Base-by-base conservation (phyloP, 331 rosid genomes). In the Telfairia occidentalis region DNA sequence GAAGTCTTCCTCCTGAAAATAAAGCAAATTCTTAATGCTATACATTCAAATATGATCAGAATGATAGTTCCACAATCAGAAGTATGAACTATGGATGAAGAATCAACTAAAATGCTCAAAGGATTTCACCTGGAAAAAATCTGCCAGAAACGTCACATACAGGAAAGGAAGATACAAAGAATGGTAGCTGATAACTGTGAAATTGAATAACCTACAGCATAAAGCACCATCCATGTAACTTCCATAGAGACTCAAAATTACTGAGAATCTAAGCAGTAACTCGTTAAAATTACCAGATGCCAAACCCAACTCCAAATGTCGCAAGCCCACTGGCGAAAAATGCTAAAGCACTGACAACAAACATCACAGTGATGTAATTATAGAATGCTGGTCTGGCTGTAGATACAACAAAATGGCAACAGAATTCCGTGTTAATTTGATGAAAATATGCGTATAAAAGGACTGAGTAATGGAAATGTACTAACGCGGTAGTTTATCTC, bases 401-500 rank as follows among this genome's bases (percentile, higher is more conserved):
- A 82, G 67, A 79, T 9, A 78, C 70, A 71, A 46, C 72, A 80
- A 79, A 46, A 78, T 30, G 45, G 58, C n/a, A 74, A 55, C 26
- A 34, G 63, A 52, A 19, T 28, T 55, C 34, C 9, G 49, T 24
- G 67, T 78, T 18, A 75, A 79, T 81, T 52, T 64, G 54, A 18
- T 28, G 46, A 54, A 66, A 15, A 46, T 45, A 0, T 5, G 15
- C 35, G 28, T 35, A 26, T 38, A 71, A 48, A 37, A 70, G 71
- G 73, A 65, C 46, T 21, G 67, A 45, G 21, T 15, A 64, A 52
- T 15, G 40, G 40, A 54, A n/a, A 70, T 73, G 50, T 75, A 83
- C 96, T 88, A 80, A 87, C 95, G 92, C n/a, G 95, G 92, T 19
- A 88, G 76, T 85, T 83, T 88, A 74, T 88, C 95, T 84, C 84